These are phyloP conservation scores for Cajanus cajan DNA, from an alignment of 306 rosid genomes.

Conservation along the genomic window DNA sequence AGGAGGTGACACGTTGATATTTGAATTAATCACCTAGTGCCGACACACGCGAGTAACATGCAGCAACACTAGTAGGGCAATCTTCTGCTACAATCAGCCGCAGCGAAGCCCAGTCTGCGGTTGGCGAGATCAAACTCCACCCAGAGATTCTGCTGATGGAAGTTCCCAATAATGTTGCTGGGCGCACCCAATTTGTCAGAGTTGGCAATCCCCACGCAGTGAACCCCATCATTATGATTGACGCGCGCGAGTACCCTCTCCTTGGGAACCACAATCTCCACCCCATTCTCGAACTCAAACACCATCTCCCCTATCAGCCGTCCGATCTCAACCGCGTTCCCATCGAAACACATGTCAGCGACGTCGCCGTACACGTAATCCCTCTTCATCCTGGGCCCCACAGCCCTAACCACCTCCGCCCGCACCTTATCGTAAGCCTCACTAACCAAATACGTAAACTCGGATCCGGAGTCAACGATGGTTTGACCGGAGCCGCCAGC, in stretches of 20 bases:
- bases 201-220: constrained; percentile 75
- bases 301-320: constrained; percentile 67
- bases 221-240: constrained; percentile 65
- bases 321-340: constrained; percentile 47
- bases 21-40: constrained; percentile 2
- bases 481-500: constrained; percentile 87
- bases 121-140: constrained; percentile 76
- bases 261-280: constrained; percentile 55
- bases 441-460: constrained; percentile 61
- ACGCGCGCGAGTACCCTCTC: constrained; percentile 62
- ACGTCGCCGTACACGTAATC: constrained; percentile 66
- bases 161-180: constrained; percentile 77
- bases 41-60: neutral
- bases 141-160: constrained; percentile 84
- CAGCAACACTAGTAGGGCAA: constrained; percentile 18
- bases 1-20: constrained; percentile 3
- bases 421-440: constrained; percentile 70
- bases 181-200: constrained; percentile 68
- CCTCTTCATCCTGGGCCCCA: constrained; percentile 58
- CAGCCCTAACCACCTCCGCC: constrained; percentile 59
- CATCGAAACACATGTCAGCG: constrained; percentile 77
- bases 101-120: constrained; percentile 74
- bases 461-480: constrained; percentile 88
- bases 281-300: constrained; percentile 72
- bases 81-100: constrained; percentile 74